Evolutionary conservation across 768 basidiomycete genomes (phyloP), one percentile per base, ranked within the genome.

Genomic region (Collybiopsis luxurians): DNA sequence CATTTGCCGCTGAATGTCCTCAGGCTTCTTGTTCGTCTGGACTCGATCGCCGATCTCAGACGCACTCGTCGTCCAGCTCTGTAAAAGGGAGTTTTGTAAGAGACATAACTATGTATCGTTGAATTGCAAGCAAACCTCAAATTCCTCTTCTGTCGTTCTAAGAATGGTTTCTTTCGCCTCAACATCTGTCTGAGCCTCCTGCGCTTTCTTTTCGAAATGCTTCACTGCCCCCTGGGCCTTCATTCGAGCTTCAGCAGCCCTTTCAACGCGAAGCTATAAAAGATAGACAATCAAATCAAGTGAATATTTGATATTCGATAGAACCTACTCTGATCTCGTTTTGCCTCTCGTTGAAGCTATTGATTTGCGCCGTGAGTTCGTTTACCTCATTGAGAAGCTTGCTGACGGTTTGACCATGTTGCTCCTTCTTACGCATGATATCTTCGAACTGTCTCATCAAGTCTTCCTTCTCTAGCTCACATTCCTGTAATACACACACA

Each of bases 51-150:
- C 92, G 63, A 83, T 86, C 63, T 84, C 69, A 21, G 75, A 67
- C 15, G 92, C 93, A 40, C 81, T 81, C 3, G 66, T 72, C 2
- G 82, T 83, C 89, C 89, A 92, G 23, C 74, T 75, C 81, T 90
- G n/a, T n/a, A n/a, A 62, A 40, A 23, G 39, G 19, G 36, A 3
- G 2, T 15, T 10, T 13, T n/a, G 27, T 49, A 15, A 42, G 53
- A 6, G n/a, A 34, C 17, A 10, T 23, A n/a, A 24, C 4, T n/a
- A 34, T n/a, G 26, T 9, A 23, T 52, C 21, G 17, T 17, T 24
- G 23, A 30, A 34, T 9, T 9, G n/a, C 15, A 54, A 24, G 68
- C 79, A 15, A 61, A 87, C 90, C 64, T 72, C 69, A 60, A 86
- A 89, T 65, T 93, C 89, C 55, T 77, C 68, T 62, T 87, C 75